phyloP scores from a whole-genome alignment of 176 grass and related monocot species.

The Bothriochloa decipiens region DNA sequence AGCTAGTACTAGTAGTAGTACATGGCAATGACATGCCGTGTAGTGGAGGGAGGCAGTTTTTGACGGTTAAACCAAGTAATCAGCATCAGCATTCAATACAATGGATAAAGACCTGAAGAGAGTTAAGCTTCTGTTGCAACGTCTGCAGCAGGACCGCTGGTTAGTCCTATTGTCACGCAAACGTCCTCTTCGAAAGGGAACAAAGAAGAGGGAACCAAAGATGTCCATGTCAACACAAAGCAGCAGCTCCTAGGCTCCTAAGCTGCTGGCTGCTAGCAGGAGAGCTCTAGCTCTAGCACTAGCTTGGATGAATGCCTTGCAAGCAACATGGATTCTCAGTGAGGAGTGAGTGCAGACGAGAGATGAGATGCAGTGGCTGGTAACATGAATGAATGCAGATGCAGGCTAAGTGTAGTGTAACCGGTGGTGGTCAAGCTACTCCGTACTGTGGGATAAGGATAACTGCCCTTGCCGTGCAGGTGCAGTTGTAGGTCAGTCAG shows the following conservation, averaged over 20 bases:
- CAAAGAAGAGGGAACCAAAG: background rate
- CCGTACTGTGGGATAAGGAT: background rate
- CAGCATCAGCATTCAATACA: background rate
- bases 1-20: background rate
- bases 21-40: background rate
- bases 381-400: background rate
- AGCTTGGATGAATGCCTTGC: background rate
- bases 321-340: background rate
- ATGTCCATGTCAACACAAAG: background rate
- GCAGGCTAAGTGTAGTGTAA: background rate
- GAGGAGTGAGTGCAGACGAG: background rate
- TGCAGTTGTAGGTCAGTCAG: background rate
- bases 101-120: background rate
- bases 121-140: constrained; percentile 28
- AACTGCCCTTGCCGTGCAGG: background rate
- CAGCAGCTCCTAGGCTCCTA: background rate
- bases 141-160: constrained; percentile 37
- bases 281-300: background rate
- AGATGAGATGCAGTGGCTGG: background rate
- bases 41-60: background rate
- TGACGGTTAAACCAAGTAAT: background rate
- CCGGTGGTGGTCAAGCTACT: background rate
- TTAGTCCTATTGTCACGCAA: constrained; percentile 19
- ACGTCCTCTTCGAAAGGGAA: background rate
- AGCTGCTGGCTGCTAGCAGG: background rate